Evolutionary conservation across 2,329 filamentous ascomycete genomes (phyloP).

Genomic region (Phialophora chinensis): DNA sequence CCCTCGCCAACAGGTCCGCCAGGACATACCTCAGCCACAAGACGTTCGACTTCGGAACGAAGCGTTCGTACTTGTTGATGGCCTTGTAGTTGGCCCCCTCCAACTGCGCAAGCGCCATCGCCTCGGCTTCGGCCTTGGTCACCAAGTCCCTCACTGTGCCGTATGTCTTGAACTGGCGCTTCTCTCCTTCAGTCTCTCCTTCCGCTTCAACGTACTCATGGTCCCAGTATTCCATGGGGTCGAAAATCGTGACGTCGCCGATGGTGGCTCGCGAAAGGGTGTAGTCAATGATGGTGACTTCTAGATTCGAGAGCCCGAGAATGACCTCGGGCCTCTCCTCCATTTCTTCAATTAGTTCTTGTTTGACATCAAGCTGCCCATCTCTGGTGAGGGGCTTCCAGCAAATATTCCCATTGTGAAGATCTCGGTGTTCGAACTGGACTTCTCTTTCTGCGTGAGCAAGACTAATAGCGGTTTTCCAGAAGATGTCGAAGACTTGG

Average conservation of each 20-base stretch:
- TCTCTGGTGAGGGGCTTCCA: conserved; percentile 52
- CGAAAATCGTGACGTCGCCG: conserved; percentile 29
- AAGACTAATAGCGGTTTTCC: conserved; percentile 67
- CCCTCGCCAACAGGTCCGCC: conserved; percentile 55
- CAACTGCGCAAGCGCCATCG: conserved; percentile 39
- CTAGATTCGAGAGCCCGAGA: conserved; percentile 61
- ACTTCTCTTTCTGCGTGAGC: conserved; percentile 66
- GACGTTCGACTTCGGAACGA: conserved; percentile 66
- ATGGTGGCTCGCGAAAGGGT: conserved; percentile 68
- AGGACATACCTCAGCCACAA: conserved; percentile 69
- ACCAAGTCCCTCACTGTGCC: conserved; percentile 29
- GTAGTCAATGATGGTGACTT: conserved; percentile 71
- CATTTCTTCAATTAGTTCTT: conserved; percentile 43
- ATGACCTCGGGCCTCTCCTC: conserved; percentile 43
- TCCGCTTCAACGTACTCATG: conserved; percentile 9
- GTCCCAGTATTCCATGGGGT: conserved; percentile 30
- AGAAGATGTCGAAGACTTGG: conserved; percentile 69
- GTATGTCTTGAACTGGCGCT: conserved; percentile 29
- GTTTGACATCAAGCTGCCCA: conserved; percentile 43
- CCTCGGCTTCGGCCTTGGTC: conserved; percentile 28
- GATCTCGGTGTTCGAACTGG: conserved; percentile 69
- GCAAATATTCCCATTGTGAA: conserved; percentile 72
- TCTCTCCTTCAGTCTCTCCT: conserved; percentile 26
- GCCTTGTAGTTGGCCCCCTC: conserved; percentile 46
- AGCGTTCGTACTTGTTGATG: conserved; percentile 57